A percentile compares a stretch with the other conserved stretches of the same genome.
phyloP scores from a whole-genome alignment of 768 basidiomycete species.

The Polyporus arcularius region DNA sequence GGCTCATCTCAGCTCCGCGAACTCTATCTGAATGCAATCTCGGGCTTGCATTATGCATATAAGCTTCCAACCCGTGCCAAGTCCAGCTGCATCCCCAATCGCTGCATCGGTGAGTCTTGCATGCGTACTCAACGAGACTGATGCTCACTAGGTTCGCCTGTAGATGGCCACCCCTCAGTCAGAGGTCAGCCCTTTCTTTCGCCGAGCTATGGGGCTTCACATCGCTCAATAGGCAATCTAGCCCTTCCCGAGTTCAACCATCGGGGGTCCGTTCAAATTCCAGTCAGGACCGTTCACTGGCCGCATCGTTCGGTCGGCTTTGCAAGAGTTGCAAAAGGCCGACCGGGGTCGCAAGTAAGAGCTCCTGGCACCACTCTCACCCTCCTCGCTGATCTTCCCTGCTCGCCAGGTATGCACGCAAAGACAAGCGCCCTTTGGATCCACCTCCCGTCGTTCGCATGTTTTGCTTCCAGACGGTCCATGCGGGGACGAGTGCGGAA shows the following conservation, averaged over 20 bases:
- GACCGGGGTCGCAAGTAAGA: conserved; percentile 63
- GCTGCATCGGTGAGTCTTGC: no score
- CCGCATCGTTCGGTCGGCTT: conserved; percentile 52
- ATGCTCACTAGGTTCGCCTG: no score
- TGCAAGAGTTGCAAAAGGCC: conserved; percentile 62
- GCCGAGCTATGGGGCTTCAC: not conserved
- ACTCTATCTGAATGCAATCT: no score
- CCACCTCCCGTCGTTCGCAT: conserved; percentile 17
- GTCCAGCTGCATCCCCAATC: no score
- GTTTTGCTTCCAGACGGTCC: not conserved
- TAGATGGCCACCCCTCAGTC: no score
- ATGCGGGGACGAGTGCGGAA: not conserved
- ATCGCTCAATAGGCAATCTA: not conserved
- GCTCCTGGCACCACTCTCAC: not conserved
- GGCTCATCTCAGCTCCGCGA: no score
- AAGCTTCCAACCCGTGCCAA: no score
- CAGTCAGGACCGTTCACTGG: conserved; percentile 58
- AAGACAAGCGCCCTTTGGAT: conserved; percentile 19
- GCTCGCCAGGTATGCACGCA: conserved; percentile 15
- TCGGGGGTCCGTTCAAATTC: not conserved
- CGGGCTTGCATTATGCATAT: no score
- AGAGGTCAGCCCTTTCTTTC: not conserved
- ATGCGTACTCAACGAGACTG: no score
- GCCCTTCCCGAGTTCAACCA: no score
- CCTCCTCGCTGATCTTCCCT: conserved; percentile 20